These are phyloP conservation scores for Rhodamnia argentea DNA, from an alignment of 345 rosid species.

Conservation along the genomic window DNA sequence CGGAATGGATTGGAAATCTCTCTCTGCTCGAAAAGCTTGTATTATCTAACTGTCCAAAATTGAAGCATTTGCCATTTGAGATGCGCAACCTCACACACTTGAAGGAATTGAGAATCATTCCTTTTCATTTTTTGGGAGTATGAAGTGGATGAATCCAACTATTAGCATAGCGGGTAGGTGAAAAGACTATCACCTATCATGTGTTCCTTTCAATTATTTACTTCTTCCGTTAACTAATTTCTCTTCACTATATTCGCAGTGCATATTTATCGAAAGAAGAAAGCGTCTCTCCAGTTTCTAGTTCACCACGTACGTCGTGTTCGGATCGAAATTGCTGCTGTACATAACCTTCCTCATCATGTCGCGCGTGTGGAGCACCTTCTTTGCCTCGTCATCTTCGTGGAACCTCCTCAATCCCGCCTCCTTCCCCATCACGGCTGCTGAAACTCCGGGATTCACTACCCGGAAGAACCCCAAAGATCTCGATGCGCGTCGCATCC, in stretches of 20 bases:
- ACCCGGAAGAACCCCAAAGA: slow-evolving; percentile 36
- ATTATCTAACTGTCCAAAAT: rapidly evolving
- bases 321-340: background rate
- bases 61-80: rapidly evolving
- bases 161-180: too few species aligned
- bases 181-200: too few species aligned
- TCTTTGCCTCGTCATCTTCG: slow-evolving; percentile 16
- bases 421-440: slow-evolving; percentile 2
- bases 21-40: background rate
- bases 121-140: too few species aligned
- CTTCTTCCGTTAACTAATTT: too few species aligned
- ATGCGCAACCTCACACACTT: rapidly evolving
- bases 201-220: too few species aligned
- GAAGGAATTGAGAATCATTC: rapidly evolving
- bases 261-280: too few species aligned
- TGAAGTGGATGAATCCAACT: too few species aligned
- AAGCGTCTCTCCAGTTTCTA: too few species aligned
- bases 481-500: slow-evolving; percentile 16
- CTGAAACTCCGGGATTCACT: slow-evolving; percentile 25
- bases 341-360: slow-evolving; percentile 5
- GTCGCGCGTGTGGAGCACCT: slow-evolving; percentile 9
- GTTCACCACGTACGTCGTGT: too few species aligned
- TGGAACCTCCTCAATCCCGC: slow-evolving; percentile 22
- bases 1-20: rapidly evolving
- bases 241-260: too few species aligned